phyloP scores from a whole-genome alignment of 2,329 filamentous ascomycete species.

The Myriosclerotinia duriaeana region DNA sequence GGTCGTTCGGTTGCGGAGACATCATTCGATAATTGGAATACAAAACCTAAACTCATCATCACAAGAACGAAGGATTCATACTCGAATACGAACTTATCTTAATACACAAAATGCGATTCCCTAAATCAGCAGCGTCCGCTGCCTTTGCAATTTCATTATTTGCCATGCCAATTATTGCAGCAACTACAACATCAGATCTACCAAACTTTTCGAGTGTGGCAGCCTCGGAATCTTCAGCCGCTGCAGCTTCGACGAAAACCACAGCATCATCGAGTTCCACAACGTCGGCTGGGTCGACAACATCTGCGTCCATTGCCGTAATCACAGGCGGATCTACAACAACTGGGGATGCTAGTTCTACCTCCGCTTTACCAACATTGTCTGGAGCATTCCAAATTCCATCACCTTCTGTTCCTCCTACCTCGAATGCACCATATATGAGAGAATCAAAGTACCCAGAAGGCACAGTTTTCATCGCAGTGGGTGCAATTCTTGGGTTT shows the following conservation, averaged over 20 bases:
- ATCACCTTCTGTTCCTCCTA: constrained; percentile 75
- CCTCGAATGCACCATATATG: constrained; percentile 85
- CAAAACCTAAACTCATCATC: constrained; percentile 20
- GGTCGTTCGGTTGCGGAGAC: not conserved
- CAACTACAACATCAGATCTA: constrained; percentile 25
- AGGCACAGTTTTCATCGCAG: constrained; percentile 93
- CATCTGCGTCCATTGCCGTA: constrained; percentile 25
- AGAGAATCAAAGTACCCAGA: constrained; percentile 80
- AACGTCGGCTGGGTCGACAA: constrained; percentile 22
- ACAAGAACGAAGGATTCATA: constrained; percentile 23
- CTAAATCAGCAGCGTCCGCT: constrained; percentile 27
- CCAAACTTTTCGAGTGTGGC: constrained; percentile 33
- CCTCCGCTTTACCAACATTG: constrained; percentile 51
- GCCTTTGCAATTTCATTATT: constrained; percentile 30
- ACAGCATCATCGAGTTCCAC: constrained; percentile 20
- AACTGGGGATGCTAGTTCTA: constrained; percentile 22
- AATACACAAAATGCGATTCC: constrained; percentile 30
- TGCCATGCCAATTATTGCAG: constrained; percentile 24
- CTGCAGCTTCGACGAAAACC: constrained; percentile 26
- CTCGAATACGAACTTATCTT: constrained; percentile 19
- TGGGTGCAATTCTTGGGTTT: constrained; percentile 83
- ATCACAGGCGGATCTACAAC: constrained; percentile 15
- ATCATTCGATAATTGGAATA: constrained; percentile 11
- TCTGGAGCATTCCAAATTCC: constrained; percentile 64
- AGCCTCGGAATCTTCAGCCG: constrained; percentile 32